These are phyloP conservation scores for Debaryomycetaceae sp. DNA, from an alignment of 1,139 yeast species.

Conservation along the genomic window DNA sequence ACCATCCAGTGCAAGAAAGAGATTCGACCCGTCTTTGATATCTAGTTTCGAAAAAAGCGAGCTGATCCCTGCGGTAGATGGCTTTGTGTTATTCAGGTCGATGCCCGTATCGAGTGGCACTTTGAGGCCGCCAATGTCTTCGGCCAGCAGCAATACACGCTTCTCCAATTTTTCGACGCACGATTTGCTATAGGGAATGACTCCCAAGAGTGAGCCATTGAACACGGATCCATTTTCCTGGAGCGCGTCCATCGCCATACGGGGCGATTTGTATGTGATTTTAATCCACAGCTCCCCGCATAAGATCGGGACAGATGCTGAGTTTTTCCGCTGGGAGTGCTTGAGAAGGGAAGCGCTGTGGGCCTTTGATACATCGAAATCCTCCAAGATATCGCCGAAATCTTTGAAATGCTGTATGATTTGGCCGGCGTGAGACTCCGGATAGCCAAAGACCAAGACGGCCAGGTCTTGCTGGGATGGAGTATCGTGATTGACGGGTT, in stretches of 20 bases:
- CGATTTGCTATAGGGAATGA: constrained; percentile 54
- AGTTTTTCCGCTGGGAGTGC: constrained; percentile 3
- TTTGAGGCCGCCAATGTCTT: constrained; percentile 45
- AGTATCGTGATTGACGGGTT: constrained; percentile 23
- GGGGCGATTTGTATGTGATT: constrained; percentile 65
- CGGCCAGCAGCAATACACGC: constrained; percentile 36
- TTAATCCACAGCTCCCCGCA: constrained; percentile 87
- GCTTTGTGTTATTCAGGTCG: neutral
- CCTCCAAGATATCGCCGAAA: constrained; percentile 74
- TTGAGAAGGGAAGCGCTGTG: constrained; percentile 4
- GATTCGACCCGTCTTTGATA: constrained; percentile 30
- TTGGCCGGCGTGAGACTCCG: constrained; percentile 57
- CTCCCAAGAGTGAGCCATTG: constrained; percentile 67
- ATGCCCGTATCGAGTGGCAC: constrained; percentile 4
- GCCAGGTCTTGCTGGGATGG: no score
- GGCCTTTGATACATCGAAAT: constrained; percentile 37
- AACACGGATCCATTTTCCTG: constrained; percentile 70
- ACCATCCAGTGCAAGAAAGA: constrained; percentile 22
- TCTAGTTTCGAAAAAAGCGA: constrained; percentile 19
- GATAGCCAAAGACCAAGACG: constrained; percentile 81
- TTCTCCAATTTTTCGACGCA: constrained; percentile 57
- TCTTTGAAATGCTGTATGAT: constrained; percentile 68
- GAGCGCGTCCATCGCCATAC: constrained; percentile 73
- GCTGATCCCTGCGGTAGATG: neutral
- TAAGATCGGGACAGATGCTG: constrained; percentile 47